These are phyloP conservation scores for Pyrenula massariospora DNA, from an alignment of 495 filamentous ascomycete genomes.

Conservation along the genomic window DNA sequence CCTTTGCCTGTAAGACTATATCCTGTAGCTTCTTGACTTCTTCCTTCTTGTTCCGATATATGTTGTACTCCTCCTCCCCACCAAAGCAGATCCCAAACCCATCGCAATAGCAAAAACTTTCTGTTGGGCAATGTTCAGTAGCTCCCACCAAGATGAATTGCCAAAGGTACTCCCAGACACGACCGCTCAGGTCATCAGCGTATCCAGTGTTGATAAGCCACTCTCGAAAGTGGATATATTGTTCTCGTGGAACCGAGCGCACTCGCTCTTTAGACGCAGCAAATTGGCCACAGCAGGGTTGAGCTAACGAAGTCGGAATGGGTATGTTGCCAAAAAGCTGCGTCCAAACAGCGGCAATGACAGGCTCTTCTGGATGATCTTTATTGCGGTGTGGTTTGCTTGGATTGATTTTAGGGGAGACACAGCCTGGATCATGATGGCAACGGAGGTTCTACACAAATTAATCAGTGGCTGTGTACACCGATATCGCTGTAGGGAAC, in stretches of 20 bases:
- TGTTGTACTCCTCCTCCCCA: neutral
- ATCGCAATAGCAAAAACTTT: constrained; percentile 66
- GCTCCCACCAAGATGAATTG: constrained; percentile 51
- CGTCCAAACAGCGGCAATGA: constrained; percentile 20
- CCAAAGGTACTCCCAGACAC: constrained; percentile 65
- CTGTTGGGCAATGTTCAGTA: constrained; percentile 46
- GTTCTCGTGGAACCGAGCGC: constrained; percentile 27
- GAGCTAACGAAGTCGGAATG: constrained; percentile 31
- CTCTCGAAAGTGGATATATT: constrained; percentile 41
- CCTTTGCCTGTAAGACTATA: neutral
- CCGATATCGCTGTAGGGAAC: too few relatives aligned
- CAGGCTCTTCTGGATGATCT: constrained; percentile 19
- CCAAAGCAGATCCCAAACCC: constrained; percentile 68
- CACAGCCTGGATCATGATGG: constrained; percentile 30
- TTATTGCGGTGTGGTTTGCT: constrained; percentile 22
- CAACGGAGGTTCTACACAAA: constrained; percentile 29
- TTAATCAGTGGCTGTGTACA: neutral
- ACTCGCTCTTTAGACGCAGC: constrained; percentile 46
- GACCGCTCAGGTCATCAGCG: constrained; percentile 43
- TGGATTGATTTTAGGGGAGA: neutral
- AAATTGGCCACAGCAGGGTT: constrained; percentile 61
- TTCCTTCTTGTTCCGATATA: neutral
- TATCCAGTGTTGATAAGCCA: constrained; percentile 55
- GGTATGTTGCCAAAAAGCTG: constrained; percentile 31
- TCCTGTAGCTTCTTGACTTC: neutral